phyloP scores from a whole-genome alignment of 139 green algal species.

The Closterium sp. region DNA sequence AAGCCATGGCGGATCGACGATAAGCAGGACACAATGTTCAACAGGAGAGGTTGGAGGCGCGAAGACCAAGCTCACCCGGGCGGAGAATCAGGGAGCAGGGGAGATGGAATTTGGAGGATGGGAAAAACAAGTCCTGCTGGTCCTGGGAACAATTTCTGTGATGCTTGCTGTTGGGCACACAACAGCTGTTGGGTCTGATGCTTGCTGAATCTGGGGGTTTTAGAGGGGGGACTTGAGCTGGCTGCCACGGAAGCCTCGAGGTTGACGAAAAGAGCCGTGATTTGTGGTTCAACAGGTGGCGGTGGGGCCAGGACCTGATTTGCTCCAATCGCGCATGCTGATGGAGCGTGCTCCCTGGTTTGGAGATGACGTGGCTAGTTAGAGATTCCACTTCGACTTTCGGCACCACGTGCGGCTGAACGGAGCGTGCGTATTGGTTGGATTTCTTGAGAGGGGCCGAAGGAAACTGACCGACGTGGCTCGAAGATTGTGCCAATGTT shows the following conservation, averaged over 20 bases:
- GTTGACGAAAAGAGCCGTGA: background rate
- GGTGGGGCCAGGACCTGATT: too few species aligned
- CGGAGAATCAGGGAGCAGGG: background rate
- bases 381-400: background rate
- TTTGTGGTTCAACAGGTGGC: background rate
- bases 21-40: background rate
- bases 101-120: background rate
- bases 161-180: too few species aligned
- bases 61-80: background rate
- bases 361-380: background rate
- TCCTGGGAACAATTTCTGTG: too few species aligned
- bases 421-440: background rate
- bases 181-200: too few species aligned
- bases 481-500: background rate
- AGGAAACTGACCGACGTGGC: background rate
- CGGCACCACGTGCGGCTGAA: background rate
- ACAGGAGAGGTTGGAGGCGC: background rate
- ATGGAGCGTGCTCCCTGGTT: background rate
- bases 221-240: background rate
- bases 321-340: background rate
- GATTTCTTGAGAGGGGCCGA: background rate
- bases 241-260: too few species aligned
- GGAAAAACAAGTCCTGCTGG: background rate
- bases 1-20: background rate
- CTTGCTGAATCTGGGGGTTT: background rate